Conservation (phyloP, 2,329 filamentous ascomycete species). For the Curvularia hawaiiensis region DNA sequence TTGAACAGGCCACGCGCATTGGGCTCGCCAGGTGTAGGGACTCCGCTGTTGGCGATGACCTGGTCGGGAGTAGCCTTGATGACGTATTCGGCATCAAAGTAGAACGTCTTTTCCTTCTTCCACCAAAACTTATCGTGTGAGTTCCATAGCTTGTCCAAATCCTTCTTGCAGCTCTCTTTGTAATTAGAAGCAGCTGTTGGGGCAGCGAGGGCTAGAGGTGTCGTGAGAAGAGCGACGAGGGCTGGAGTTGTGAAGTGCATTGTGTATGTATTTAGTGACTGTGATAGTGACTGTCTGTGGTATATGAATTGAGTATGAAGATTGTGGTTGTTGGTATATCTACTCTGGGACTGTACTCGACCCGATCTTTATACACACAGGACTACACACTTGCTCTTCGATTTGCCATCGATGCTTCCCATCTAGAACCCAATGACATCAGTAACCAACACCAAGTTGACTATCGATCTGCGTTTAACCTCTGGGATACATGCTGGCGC, state of each 20-base stretch:
- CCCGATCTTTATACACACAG: constrained; percentile 25
- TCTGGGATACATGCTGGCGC: constrained; percentile 22
- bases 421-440: constrained; percentile 23
- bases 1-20: constrained; percentile 57
- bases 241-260: constrained; percentile 33
- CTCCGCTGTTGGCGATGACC: constrained; percentile 53
- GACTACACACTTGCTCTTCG: constrained; percentile 11
- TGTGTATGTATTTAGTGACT: constrained; percentile 4
- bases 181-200: constrained; percentile 23
- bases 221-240: constrained; percentile 25
- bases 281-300: neutral
- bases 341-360: neutral
- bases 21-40: constrained; percentile 48
- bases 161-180: constrained; percentile 26
- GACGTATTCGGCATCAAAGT: constrained; percentile 58
- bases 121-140: constrained; percentile 25
- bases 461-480: constrained; percentile 11
- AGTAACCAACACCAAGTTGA: constrained; percentile 10
- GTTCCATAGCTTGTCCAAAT: constrained; percentile 31
- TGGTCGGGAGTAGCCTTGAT: constrained; percentile 57
- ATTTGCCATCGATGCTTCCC: neutral
- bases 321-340: constrained; percentile 13
- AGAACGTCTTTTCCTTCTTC: constrained; percentile 36
- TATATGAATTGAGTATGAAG: neutral
- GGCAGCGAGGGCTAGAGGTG: constrained; percentile 28